phyloP scores from a whole-genome alignment of 106 monocot genomes.

The Posidonia australis region DNA sequence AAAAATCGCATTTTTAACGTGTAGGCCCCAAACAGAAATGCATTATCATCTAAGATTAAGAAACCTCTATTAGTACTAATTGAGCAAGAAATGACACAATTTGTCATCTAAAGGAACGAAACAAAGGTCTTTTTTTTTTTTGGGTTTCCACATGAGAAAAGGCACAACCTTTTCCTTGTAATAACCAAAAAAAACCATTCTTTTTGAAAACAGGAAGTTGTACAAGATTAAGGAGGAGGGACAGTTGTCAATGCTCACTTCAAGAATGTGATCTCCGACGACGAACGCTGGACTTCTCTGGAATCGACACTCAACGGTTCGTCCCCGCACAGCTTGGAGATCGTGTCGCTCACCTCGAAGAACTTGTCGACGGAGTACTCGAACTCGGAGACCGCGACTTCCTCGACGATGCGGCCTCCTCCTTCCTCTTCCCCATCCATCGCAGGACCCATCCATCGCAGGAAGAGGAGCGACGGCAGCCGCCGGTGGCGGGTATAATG shows the following conservation, averaged over 20 bases:
- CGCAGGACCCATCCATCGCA: too few species aligned
- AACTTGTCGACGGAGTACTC: constrained; percentile 40
- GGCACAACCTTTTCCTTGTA: neutral
- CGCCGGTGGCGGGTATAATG: too few species aligned
- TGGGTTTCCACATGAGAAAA: too few species aligned
- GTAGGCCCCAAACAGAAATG: neutral
- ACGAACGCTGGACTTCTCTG: constrained; percentile 25
- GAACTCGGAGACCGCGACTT: constrained; percentile 25
- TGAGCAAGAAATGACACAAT: too few species aligned
- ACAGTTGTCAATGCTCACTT: constrained; percentile 14
- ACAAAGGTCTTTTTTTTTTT: too few species aligned
- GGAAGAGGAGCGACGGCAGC: too few species aligned
- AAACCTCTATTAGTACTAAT: too few species aligned
- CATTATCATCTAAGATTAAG: too few species aligned
- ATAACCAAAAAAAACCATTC: neutral
- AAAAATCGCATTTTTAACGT: too few species aligned
- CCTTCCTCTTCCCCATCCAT: neutral
- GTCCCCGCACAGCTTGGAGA: constrained; percentile 21
- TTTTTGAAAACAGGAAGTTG: neutral
- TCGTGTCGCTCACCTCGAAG: constrained; percentile 13
- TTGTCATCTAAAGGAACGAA: too few species aligned
- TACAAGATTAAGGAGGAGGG: too few species aligned
- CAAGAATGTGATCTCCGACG: constrained; percentile 32
- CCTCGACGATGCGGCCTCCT: neutral
- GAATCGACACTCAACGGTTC: neutral